Evolutionary conservation across 768 basidiomycete genomes (phyloP).

Genomic region (Pleurotus platypus): DNA sequence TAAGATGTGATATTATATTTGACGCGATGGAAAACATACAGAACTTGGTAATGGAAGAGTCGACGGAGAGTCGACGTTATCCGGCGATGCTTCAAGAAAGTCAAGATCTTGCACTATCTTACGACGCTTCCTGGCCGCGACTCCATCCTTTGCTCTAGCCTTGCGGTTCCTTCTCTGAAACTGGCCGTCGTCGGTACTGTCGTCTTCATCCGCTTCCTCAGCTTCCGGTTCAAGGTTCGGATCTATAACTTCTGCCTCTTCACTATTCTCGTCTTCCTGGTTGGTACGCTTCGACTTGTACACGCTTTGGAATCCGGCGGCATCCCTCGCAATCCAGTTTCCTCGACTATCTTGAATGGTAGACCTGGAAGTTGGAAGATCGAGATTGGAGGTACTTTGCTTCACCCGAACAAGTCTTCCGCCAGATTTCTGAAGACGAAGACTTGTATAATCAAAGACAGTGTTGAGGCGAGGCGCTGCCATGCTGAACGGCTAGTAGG

Average conservation of each 20-base stretch:
- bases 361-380: conserved; percentile 27
- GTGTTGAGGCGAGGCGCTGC: conserved; percentile 41
- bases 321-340: conserved; percentile 67
- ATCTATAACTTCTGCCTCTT: conserved; percentile 13
- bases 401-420: conserved; percentile 40
- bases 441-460: conserved; percentile 59
- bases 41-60: conserved; percentile 41
- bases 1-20: not conserved
- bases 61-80: not conserved
- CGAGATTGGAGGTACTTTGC: conserved; percentile 32
- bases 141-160: conserved; percentile 11
- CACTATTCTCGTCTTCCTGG: conserved; percentile 20
- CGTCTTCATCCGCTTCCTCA: conserved; percentile 12
- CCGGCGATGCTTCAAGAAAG: conserved; percentile 41
- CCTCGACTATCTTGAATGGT: conserved; percentile 44
- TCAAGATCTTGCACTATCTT: conserved; percentile 48
- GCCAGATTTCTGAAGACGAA: conserved; percentile 68
- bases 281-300: conserved; percentile 26
- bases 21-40: conserved; percentile 29
- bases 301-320: conserved; percentile 47
- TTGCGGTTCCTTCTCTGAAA: conserved; percentile 8
- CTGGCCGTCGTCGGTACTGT: conserved; percentile 16
- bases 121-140: conserved; percentile 29
- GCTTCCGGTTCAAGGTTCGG: conserved; percentile 9
- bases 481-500: conserved; percentile 12